Base-by-base conservation (phyloP, 805 yeast genomes). In the Saccharomycopsis malanga region DNA sequence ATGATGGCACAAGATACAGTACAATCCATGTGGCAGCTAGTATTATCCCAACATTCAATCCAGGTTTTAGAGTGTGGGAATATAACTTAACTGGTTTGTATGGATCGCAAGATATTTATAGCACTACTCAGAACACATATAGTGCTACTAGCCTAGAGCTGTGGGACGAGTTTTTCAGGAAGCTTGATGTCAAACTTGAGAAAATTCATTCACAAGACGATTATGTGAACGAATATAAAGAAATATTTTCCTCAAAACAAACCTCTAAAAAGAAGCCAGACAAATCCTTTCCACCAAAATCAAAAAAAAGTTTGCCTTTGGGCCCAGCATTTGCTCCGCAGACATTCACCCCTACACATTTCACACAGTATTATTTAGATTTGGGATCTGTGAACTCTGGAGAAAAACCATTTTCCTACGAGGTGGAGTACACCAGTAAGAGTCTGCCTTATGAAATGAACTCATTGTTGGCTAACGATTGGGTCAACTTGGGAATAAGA, bases 21-120 rank as follows among this genome's bases (percentile, higher is more conserved):
- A 67, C 87, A 44, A 79, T 83, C 0, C 83, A 79, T 57, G 76
- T 87, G 14, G 72, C 80, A 2, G 79, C 88, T 1, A 81, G 89
- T 46, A 77, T 87, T 12, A 76, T 87, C 12, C 95, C 96, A 2
- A 87, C 94, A 0, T 87, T 81, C 64, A 85, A 84, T 54, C 88
- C 96, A 4, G 86, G 88, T 4, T 58, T 87, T 52, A 70, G 95
- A 53, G 79, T 87, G 2, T 87, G 94, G 93, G 95, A 87, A 60
- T 87, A 87, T 61, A 87, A 87, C 58, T 74, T 76, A 32, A 73
- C 86, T 0, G 81, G 71, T 1, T 58, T 83, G 39, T 65, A 60
- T n/a, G n/a, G n/a, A n/a, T n/a, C n/a, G n/a, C n/a, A n/a, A n/a
- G 56, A 58, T 3, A 18, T 3, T 27, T 23, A 32, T 29, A 10